Evolutionary conservation across 2,329 filamentous ascomycete species (phyloP).

Genomic region (Dothistroma pini): DNA sequence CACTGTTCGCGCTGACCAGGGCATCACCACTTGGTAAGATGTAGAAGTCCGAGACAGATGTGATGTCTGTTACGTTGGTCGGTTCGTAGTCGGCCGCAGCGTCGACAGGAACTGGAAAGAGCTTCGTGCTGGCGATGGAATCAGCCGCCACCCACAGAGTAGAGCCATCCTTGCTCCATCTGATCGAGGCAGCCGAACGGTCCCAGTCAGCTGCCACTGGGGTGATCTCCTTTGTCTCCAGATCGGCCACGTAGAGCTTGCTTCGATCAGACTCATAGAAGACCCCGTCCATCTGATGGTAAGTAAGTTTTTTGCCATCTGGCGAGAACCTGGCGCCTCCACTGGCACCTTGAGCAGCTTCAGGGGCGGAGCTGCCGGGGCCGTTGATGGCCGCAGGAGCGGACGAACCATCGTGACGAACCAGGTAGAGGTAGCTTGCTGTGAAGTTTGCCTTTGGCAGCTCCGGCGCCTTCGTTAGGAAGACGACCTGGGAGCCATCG

Average conservation of each 20-base stretch:
- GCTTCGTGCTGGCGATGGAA: constrained; percentile 22
- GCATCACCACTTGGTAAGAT: constrained; percentile 23
- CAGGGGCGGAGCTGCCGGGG: constrained; percentile 23
- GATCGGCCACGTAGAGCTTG: constrained; percentile 26
- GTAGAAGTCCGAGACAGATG: constrained; percentile 24
- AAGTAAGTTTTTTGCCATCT: constrained; percentile 22
- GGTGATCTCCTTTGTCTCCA: constrained; percentile 21
- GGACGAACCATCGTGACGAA: constrained; percentile 28
- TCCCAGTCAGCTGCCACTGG: constrained; percentile 25
- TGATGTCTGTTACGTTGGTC: constrained; percentile 24
- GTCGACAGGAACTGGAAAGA: constrained; percentile 26
- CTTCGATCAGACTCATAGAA: constrained; percentile 24
- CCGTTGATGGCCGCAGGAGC: constrained; percentile 25
- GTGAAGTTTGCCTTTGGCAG: constrained; percentile 26
- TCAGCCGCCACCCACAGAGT: constrained; percentile 23
- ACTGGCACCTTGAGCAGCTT: constrained; percentile 23
- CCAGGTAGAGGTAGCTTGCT: constrained; percentile 26
- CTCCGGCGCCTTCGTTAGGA: constrained; percentile 26
- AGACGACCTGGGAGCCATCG: constrained; percentile 25
- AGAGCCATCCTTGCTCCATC: constrained; percentile 21
- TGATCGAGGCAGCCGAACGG: constrained; percentile 13
- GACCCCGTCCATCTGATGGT: constrained; percentile 27
- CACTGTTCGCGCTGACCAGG: constrained; percentile 20
- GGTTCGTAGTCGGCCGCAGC: constrained; percentile 24
- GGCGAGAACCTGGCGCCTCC: constrained; percentile 23